Conservation (phyloP, 208 protist species). For the Leishmania arabica region DNA sequence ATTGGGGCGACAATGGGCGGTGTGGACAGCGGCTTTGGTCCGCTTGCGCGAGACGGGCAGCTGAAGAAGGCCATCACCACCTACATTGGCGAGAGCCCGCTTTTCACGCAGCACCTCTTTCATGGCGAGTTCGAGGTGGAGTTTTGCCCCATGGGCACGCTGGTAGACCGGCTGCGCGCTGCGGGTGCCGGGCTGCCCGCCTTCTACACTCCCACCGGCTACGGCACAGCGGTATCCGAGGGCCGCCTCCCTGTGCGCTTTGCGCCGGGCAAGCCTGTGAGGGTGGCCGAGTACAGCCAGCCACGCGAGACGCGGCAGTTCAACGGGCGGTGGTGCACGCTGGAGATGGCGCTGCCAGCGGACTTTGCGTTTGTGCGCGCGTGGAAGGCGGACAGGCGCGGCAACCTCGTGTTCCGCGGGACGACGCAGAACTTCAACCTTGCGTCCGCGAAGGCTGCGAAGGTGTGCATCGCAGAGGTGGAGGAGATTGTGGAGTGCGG, state of each 20-base stretch:
- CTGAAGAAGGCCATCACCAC: conserved; percentile 78
- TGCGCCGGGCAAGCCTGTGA: conserved; percentile 54
- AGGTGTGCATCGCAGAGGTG: conserved; percentile 93
- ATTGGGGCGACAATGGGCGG: conserved; percentile 86
- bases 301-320: conserved; percentile 78
- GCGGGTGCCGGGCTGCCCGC: conserved; percentile 95
- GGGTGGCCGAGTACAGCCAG: conserved; percentile 40
- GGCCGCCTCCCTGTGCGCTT: conserved; percentile 90
- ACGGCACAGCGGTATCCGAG: conserved; percentile 81
- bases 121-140: conserved; percentile 93
- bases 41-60: conserved; percentile 86
- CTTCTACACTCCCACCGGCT: conserved; percentile 94
- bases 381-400: conserved; percentile 89
- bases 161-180: conserved; percentile 91
- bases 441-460: conserved; percentile 69
- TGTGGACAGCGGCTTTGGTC: conserved; percentile 83
- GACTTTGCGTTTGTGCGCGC: conserved; percentile 93
- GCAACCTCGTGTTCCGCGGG: conserved; percentile 69
- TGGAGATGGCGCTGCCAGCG: conserved; percentile 89
- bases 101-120: conserved; percentile 89
- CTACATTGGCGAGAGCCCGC: conserved; percentile 94
- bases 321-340: conserved; percentile 79
- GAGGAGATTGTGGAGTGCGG: conserved; percentile 93
- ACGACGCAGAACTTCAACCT: conserved; percentile 95
- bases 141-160: conserved; percentile 94